Conservation (phyloP, 352 stramenopile genomes). For the Pythium dissimile region DNA sequence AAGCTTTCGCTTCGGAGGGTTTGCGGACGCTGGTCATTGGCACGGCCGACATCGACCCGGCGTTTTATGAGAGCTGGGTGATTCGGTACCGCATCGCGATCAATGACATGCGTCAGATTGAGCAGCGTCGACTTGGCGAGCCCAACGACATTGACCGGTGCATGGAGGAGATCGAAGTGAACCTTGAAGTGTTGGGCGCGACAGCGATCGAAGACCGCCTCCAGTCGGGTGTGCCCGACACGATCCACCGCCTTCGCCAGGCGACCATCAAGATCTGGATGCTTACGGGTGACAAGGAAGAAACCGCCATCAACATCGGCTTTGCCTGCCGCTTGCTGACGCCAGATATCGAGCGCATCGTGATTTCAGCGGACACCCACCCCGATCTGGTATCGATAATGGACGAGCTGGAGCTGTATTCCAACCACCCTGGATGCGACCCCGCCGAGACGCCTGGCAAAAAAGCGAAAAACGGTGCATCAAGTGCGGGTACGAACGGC, state of each 20-base stretch:
- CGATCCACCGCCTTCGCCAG: slow-evolving; percentile 89
- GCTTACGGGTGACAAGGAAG: slow-evolving; percentile 94
- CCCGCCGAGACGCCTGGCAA: slow-evolving; percentile 12
- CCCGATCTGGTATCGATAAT: slow-evolving; percentile 60
- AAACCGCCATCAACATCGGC: slow-evolving; percentile 96
- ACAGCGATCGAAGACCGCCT: slow-evolving; percentile 95
- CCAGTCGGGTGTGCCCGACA: slow-evolving; percentile 89
- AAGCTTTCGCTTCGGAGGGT: slow-evolving; percentile 85
- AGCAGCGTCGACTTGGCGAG: slow-evolving; percentile 65
- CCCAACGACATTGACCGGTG: slow-evolving; percentile 75
- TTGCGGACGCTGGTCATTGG: slow-evolving; percentile 90
- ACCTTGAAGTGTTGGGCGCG: slow-evolving; percentile 85
- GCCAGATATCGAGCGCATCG: slow-evolving; percentile 89
- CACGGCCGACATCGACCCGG: slow-evolving; percentile 45
- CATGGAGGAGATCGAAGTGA: slow-evolving; percentile 87
- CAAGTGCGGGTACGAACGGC: background rate
- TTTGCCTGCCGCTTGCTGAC: slow-evolving; percentile 90
- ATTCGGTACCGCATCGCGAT: slow-evolving; percentile 65
- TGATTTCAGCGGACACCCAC: slow-evolving; percentile 80
- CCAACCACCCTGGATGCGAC: slow-evolving; percentile 23
- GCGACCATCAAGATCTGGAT: slow-evolving; percentile 95
- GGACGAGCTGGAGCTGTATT: slow-evolving; percentile 57
- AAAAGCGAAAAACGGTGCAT: slow-evolving; percentile 10
- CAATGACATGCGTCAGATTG: slow-evolving; percentile 87
- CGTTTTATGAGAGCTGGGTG: slow-evolving; percentile 68